phyloP scores from a whole-genome alignment of 306 rosid genomes.

The Rosa multiflora region DNA sequence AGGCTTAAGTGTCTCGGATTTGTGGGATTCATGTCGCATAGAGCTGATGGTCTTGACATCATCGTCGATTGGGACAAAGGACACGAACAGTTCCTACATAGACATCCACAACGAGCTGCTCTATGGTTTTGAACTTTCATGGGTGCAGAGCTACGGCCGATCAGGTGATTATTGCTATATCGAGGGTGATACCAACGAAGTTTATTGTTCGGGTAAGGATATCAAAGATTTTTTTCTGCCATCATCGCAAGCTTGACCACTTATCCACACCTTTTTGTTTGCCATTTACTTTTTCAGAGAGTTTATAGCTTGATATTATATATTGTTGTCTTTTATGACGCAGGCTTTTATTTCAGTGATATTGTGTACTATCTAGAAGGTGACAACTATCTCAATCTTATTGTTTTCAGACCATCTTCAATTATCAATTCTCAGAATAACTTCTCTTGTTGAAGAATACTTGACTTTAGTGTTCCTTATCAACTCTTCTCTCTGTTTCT shows the following conservation, averaged over 20 bases:
- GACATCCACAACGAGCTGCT: background rate
- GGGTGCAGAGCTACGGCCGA: background rate
- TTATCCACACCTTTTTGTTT: no score
- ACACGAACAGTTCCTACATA: background rate
- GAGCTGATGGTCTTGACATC: background rate
- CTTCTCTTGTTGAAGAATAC: no score
- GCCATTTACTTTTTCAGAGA: no score
- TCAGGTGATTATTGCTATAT: no score
- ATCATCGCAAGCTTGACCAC: no score
- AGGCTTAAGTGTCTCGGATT: background rate
- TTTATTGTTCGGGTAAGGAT: no score
- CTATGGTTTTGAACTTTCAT: slow-evolving; percentile 15
- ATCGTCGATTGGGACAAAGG: background rate
- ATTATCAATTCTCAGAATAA: background rate
- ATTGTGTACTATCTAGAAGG: rapidly evolving
- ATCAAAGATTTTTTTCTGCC: no score
- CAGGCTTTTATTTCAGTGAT: no score
- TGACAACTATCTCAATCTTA: background rate
- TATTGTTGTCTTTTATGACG: no score
- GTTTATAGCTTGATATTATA: no score
- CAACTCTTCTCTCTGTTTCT: background rate
- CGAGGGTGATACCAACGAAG: no score
- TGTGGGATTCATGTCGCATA: background rate
- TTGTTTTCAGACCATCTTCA: background rate
- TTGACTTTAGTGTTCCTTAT: no score